phyloP scores from a whole-genome alignment of 495 filamentous ascomycete genomes.

The Aspergillus wentii region DNA sequence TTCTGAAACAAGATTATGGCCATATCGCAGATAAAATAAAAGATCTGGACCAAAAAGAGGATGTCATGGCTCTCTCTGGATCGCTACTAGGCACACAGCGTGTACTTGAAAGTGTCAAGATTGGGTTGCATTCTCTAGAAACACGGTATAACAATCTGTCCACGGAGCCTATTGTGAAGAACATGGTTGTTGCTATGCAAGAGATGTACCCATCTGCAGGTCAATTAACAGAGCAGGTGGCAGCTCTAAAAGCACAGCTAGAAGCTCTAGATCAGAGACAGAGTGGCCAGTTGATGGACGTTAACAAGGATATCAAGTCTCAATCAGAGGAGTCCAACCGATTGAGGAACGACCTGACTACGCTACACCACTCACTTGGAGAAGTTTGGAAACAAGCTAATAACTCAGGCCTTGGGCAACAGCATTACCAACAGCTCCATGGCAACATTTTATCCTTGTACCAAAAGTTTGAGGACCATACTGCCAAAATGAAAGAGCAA shows the following conservation, averaged over 20 bases:
- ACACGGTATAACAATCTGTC: conserved; percentile 29
- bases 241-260: conserved; percentile 3
- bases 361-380: conserved; percentile 5
- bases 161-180: conserved; percentile 24
- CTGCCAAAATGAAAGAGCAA: neutral
- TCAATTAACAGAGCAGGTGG: conserved; percentile 10
- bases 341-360: conserved; percentile 2
- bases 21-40: neutral
- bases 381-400: conserved; percentile 1
- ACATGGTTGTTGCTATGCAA: conserved; percentile 31
- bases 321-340: conserved; percentile 5
- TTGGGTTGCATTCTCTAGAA: conserved; percentile 34
- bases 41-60: neutral
- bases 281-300: too few species aligned
- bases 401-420: neutral
- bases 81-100: neutral
- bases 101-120: conserved; percentile 8
- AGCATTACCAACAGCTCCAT: conserved; percentile 1
- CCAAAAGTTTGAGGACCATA: neutral
- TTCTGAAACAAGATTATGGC: conserved; percentile 5
- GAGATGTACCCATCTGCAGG: conserved; percentile 30
- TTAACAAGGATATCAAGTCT: neutral
- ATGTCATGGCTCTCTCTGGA: neutral
- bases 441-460: neutral
- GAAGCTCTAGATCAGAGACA: too few species aligned